phyloP scores from a whole-genome alignment of 2,329 filamentous ascomycete genomes.

The Apiospora marii region DNA sequence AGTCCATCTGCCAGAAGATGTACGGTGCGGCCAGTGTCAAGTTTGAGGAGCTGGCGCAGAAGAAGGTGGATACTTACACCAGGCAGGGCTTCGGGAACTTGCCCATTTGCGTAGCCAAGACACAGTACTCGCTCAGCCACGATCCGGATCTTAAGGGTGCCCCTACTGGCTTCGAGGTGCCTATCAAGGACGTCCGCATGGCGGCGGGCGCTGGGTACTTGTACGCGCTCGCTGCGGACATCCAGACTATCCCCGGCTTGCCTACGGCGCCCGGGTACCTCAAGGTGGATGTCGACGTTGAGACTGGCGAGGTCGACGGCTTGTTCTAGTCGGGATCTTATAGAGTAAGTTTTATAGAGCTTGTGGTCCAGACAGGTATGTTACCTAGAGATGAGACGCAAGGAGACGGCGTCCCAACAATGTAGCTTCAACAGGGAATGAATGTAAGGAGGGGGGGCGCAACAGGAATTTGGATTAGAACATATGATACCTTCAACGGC shows the following conservation, averaged over 20 bases:
- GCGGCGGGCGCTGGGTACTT: conserved; percentile 94
- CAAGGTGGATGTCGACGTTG: conserved; percentile 85
- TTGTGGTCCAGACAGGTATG: too few species aligned
- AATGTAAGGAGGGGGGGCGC: neutral
- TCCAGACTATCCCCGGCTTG: conserved; percentile 96
- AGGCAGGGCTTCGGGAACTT: conserved; percentile 91
- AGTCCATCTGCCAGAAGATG: conserved; percentile 89
- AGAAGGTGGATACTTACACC: conserved; percentile 95
- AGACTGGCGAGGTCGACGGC: conserved; percentile 87
- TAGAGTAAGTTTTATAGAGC: neutral
- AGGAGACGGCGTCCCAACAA: conserved; percentile 1
- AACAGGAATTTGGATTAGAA: conserved; percentile 7
- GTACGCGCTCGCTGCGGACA: conserved; percentile 91
- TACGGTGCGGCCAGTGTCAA: conserved; percentile 91
- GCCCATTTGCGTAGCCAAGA: conserved; percentile 97
- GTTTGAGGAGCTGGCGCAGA: conserved; percentile 92
- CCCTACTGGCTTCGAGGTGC: conserved; percentile 91
- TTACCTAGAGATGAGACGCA: neutral
- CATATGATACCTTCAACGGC: conserved; percentile 27
- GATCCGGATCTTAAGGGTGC: conserved; percentile 94
- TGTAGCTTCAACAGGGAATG: conserved; percentile 19
- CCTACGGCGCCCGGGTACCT: conserved; percentile 95
- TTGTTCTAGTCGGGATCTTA: conserved; percentile 82
- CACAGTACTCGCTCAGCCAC: conserved; percentile 95
- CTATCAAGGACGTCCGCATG: conserved; percentile 92